Evolutionary conservation across 2,329 filamentous ascomycete genomes (phyloP).

Genomic region (Exophiala lecanii-corni): DNA sequence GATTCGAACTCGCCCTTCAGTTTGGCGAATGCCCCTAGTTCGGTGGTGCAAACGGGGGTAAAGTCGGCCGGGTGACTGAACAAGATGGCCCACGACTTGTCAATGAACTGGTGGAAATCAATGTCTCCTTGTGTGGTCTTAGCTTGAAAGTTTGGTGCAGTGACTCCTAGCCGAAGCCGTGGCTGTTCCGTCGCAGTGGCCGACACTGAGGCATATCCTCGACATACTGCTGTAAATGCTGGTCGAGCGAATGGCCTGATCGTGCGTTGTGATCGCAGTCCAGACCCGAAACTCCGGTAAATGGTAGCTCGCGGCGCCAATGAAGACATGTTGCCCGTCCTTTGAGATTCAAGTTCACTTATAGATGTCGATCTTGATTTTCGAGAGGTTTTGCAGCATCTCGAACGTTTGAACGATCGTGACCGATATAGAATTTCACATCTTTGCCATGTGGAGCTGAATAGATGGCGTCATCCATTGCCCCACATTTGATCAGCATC

Average conservation of each 20-base stretch:
- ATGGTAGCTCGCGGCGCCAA: conserved; percentile 6
- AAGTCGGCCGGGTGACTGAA: conserved; percentile 75
- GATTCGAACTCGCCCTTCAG: conserved; percentile 82
- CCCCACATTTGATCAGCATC: too few relatives aligned
- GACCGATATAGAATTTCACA: too few relatives aligned
- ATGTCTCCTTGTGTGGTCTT: conserved; percentile 62
- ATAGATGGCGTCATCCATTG: too few relatives aligned
- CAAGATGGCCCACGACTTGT: conserved; percentile 63
- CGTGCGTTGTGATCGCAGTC: too few relatives aligned
- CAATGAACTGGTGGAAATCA: conserved; percentile 67
- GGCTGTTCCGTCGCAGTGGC: conserved; percentile 15
- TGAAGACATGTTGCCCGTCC: conserved; percentile 13
- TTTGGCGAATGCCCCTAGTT: conserved; percentile 89
- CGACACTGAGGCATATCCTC: conserved; percentile 8
- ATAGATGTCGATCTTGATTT: too few relatives aligned
- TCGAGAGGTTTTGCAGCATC: too few relatives aligned
- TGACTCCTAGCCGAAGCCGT: conserved; percentile 63
- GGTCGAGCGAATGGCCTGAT: too few relatives aligned
- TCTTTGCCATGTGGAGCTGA: too few relatives aligned
- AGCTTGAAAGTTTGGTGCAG: conserved; percentile 64
- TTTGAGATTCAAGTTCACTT: too few relatives aligned
- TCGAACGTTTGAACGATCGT: too few relatives aligned
- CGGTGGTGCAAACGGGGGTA: conserved; percentile 93
- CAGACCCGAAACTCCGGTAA: too few relatives aligned
- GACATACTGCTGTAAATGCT: conserved; percentile 1